Base-by-base conservation (phyloP, 805 yeast genomes). In the Teunomyces atbi region DNA sequence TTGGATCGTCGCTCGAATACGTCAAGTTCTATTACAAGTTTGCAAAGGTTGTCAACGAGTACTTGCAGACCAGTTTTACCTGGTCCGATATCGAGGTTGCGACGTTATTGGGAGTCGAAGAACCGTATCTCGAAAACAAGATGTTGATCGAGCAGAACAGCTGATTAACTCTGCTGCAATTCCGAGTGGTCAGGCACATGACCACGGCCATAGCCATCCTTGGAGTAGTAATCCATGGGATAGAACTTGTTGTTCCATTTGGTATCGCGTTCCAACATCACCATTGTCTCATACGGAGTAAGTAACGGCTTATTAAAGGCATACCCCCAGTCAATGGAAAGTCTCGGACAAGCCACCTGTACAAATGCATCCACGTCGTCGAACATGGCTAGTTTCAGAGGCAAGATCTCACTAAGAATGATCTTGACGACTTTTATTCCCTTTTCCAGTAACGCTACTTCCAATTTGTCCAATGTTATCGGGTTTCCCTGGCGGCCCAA, bases 291-390 rank as follows among this genome's bases (percentile, higher is more conserved):
- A 62, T 94, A 94, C 0, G 99, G 99, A 0, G 99, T 92, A 47
- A 94, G 68, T 36, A 94, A 69, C 0, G 99, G 99, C 59, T 86
- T 87, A 48, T 83, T 82, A 60, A 94, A 94, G 0, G 99, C 99
- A 64, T 94, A 94, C 0, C 99, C 99, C 99, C 99, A 94, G 64
- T 94, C 99, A 35, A 94, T 92, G 1, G 96, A 89, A 39, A 94
- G 70, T 58, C 99, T 75, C 0, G 99, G 99, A 62, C 99, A 94
- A 0, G 99, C 99, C 2, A 94, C 96, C 66, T 94, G 99, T 11
- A 94, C 87, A 75, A 94, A 94, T 1, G 91, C 96, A 65, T 94
- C 99, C 13, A 92, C 81, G 58, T 89, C 94, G 57, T 89, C 91
- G 66, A 94, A 94, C 84, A 87, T 85, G 8, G 97, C 84, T 30